Evolutionary conservation across 148 eudicot species (phyloP).

Genomic region (Salicornia ramosissima): DNA sequence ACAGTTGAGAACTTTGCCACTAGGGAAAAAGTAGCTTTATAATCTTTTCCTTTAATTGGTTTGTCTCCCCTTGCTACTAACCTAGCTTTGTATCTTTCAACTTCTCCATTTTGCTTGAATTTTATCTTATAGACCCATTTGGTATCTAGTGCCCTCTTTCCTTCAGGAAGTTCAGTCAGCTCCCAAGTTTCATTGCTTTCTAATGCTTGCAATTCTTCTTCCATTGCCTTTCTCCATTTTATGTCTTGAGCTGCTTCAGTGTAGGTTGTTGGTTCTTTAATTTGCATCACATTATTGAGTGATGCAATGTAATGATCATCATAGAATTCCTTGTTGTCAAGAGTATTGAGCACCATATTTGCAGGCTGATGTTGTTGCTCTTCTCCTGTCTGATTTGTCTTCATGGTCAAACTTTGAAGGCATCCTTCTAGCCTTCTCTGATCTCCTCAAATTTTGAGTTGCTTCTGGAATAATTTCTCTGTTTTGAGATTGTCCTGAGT

Average conservation of each 20-base stretch:
- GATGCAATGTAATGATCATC: not conserved
- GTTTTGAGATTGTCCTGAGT: too few relatives aligned
- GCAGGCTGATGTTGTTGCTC: not conserved
- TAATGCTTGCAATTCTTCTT: not conserved
- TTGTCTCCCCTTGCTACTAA: not conserved
- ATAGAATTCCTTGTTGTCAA: not conserved
- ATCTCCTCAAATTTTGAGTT: too few relatives aligned
- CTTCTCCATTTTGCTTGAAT: not conserved
- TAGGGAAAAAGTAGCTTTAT: not conserved
- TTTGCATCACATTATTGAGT: not conserved
- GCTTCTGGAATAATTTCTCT: too few relatives aligned
- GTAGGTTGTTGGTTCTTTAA: not conserved
- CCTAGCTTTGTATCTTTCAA: not conserved
- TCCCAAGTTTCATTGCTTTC: not conserved
- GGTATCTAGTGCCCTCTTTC: not conserved
- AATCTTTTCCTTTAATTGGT: not conserved
- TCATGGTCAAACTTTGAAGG: too few relatives aligned
- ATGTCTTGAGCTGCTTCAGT: not conserved
- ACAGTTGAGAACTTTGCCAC: not conserved
- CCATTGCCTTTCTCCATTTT: not conserved
- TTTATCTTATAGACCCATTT: not conserved
- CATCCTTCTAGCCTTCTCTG: too few relatives aligned
- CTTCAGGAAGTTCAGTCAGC: not conserved
- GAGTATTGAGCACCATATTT: too few relatives aligned
- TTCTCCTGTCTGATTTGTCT: too few relatives aligned